Evolutionary conservation across 805 yeast species (phyloP).

Genomic region (Schizosaccharomyces lindneri): DNA sequence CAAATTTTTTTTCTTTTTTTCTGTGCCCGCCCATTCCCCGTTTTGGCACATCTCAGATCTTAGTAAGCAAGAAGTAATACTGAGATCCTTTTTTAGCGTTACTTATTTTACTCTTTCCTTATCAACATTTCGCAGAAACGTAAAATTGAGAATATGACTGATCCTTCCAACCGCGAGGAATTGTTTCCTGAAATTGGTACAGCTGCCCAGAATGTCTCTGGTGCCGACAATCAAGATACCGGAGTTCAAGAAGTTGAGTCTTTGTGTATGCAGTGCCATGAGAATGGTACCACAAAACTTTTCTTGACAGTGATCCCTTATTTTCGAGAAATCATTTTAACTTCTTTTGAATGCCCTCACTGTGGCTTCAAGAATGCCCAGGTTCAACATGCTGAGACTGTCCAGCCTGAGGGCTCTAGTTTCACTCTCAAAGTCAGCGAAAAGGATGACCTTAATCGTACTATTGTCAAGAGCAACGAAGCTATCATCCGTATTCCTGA

Average conservation of each 20-base stretch:
- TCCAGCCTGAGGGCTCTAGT: slow-evolving; percentile 68
- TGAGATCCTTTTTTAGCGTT: background rate
- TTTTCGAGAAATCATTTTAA: slow-evolving; percentile 69
- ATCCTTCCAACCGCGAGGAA: slow-evolving; percentile 4
- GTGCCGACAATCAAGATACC: slow-evolving; percentile 18
- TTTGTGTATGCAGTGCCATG: slow-evolving; percentile 82
- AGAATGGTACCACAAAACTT: slow-evolving; percentile 62
- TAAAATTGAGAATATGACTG: background rate
- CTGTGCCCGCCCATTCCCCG: too few relatives aligned
- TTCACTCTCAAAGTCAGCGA: slow-evolving; percentile 44
- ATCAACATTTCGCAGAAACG: slow-evolving; percentile 3
- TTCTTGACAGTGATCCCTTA: slow-evolving; percentile 74
- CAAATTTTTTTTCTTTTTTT: too few relatives aligned
- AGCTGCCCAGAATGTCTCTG: slow-evolving; percentile 25
- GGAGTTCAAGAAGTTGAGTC: slow-evolving; percentile 78
- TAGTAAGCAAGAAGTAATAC: background rate
- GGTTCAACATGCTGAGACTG: slow-evolving; percentile 82
- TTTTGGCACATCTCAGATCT: too few relatives aligned
- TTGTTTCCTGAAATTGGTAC: slow-evolving; percentile 34
- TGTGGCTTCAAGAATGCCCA: slow-evolving; percentile 81
- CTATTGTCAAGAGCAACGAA: slow-evolving; percentile 73
- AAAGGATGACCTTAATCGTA: slow-evolving; percentile 58
- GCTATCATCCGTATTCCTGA: slow-evolving; percentile 61
- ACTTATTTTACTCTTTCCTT: background rate
- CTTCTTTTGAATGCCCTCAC: slow-evolving; percentile 91